Evolutionary conservation across 768 basidiomycete genomes (phyloP).

Genomic region (Tylopilus sp.): DNA sequence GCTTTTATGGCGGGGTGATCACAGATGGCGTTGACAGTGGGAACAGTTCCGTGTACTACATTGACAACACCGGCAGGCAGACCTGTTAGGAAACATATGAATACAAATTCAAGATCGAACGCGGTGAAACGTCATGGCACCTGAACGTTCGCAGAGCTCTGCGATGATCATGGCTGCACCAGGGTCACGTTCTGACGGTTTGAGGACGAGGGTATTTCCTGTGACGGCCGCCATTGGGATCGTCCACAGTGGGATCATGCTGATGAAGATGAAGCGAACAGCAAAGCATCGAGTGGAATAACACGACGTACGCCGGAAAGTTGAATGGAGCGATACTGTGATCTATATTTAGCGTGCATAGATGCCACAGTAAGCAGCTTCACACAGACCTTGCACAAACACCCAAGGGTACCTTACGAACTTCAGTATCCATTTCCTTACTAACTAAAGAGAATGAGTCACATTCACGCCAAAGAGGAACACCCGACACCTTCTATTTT

Average conservation of each 20-base stretch:
- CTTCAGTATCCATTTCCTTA: slow-evolving; percentile 95
- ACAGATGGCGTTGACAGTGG: slow-evolving; percentile 92
- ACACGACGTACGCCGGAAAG: slow-evolving; percentile 69
- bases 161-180: slow-evolving; percentile 98
- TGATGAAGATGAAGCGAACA: slow-evolving; percentile 26
- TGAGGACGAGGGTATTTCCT: slow-evolving; percentile 92
- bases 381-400: slow-evolving; percentile 64
- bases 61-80: slow-evolving; percentile 88
- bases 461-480: background rate
- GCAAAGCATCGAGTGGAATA: background rate
- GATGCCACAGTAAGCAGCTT: background rate
- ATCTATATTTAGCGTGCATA: background rate
- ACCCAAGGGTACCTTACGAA: slow-evolving; percentile 79
- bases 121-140: slow-evolving; percentile 23
- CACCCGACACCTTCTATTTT: slow-evolving; percentile 75
- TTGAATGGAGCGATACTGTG: slow-evolving; percentile 81
- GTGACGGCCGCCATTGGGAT: slow-evolving; percentile 87
- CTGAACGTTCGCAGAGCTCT: slow-evolving; percentile 87
- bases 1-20: slow-evolving; percentile 90
- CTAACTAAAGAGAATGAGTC: slow-evolving; percentile 53
- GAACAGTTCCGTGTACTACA: slow-evolving; percentile 85
- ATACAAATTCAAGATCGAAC: background rate
- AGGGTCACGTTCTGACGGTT: slow-evolving; percentile 95
- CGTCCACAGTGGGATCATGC: slow-evolving; percentile 97
- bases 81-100: slow-evolving; percentile 36